Evolutionary conservation across 208 protist species (phyloP).

Genomic region (Acanthamoeba triangularis): DNA sequence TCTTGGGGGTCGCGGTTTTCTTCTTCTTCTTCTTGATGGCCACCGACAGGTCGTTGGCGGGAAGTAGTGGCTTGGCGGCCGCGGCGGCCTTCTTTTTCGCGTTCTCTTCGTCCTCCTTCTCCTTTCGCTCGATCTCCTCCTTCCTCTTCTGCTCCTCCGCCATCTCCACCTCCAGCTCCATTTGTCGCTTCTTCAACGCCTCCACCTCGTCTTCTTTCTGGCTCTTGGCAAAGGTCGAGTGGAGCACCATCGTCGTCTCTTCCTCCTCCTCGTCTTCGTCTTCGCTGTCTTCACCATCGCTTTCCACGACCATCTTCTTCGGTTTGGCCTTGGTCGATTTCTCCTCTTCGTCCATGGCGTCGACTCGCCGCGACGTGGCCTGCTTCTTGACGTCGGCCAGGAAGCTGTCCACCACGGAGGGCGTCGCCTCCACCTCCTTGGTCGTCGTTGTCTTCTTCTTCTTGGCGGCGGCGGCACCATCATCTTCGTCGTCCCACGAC

Average conservation of each 20-base stretch:
- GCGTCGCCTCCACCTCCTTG: not conserved
- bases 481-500: not conserved
- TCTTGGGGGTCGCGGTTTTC: not conserved
- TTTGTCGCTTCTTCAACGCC: not conserved
- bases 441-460: not conserved
- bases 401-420: not conserved
- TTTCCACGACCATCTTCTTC: not conserved
- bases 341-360: not conserved
- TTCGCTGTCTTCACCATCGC: not conserved
- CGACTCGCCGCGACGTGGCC: not conserved
- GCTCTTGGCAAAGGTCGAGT: not conserved
- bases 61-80: not conserved
- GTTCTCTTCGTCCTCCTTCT: not conserved
- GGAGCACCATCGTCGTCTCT: not conserved
- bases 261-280: not conserved
- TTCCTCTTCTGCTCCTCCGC: not conserved
- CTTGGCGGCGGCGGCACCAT: not conserved
- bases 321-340: not conserved
- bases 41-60: slow-evolving; percentile 19
- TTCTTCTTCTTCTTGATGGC: slow-evolving; percentile 50
- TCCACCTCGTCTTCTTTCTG: not conserved
- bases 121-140: not conserved
- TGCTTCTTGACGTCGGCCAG: not conserved
- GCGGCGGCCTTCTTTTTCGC: not conserved
- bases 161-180: not conserved